phyloP scores from a whole-genome alignment of 1,139 yeast species.

The Saccharomyces pastorianus region DNA sequence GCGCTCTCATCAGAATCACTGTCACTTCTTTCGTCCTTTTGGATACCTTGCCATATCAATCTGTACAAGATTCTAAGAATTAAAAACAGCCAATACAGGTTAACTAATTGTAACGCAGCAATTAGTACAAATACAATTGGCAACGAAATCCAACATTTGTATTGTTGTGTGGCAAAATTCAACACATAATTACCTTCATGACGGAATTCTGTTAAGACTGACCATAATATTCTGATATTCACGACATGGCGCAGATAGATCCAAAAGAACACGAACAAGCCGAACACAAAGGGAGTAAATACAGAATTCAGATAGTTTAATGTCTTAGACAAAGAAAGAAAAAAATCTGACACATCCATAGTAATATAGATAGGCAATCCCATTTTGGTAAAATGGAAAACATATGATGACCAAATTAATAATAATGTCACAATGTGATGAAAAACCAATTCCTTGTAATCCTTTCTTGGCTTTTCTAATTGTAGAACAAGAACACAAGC shows the following conservation, averaged over 20 bases:
- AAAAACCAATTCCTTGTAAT: constrained; percentile 79
- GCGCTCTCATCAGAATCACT: constrained; percentile 34
- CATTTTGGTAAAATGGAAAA: constrained; percentile 94
- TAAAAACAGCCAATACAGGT: constrained; percentile 77
- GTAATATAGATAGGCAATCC: constrained; percentile 87
- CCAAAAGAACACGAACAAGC: constrained; percentile 69
- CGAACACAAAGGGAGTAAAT: constrained; percentile 56
- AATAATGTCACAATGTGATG: constrained; percentile 91
- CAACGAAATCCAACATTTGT: constrained; percentile 93
- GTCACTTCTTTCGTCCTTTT: constrained; percentile 83
- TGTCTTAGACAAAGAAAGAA: constrained; percentile 74
- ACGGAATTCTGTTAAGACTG: constrained; percentile 77
- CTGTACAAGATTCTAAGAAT: constrained; percentile 72
- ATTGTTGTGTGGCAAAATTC: constrained; percentile 87
- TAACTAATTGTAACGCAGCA: constrained; percentile 74
- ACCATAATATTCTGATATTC: constrained; percentile 74
- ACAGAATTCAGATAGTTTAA: constrained; percentile 72
- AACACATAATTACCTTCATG: constrained; percentile 76
- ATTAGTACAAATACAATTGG: constrained; percentile 76
- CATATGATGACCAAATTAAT: constrained; percentile 80
- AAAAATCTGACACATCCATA: constrained; percentile 92
- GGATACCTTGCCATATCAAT: constrained; percentile 44
- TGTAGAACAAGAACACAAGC: constrained; percentile 72
- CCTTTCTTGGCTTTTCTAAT: constrained; percentile 92
- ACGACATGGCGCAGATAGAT: constrained; percentile 80